phyloP scores from a whole-genome alignment of 2,329 filamentous ascomycete genomes.

The Ceratocystiopsis sp. region DNA sequence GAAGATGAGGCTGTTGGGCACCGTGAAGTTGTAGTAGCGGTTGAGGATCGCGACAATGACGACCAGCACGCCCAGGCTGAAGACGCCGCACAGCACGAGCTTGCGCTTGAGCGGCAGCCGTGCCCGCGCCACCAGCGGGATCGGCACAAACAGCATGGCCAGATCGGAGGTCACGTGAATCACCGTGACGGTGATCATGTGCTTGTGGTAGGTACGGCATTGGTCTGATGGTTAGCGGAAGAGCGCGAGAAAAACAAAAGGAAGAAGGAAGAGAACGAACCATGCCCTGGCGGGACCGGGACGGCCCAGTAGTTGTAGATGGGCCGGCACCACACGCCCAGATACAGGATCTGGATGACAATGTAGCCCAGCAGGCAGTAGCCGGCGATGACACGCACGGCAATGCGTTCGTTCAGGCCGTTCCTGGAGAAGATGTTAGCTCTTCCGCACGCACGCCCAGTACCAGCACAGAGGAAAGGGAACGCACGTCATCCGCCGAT shows the following conservation, averaged over 20 bases:
- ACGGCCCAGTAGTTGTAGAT: constrained; percentile 34
- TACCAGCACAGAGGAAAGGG: not conserved
- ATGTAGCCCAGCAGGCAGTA: constrained; percentile 9
- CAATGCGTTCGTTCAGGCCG: constrained; percentile 4
- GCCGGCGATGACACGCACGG: constrained; percentile 23
- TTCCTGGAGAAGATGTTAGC: constrained; percentile 6
- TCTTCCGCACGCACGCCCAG: not conserved
- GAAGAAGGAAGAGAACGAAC: constrained; percentile 9
- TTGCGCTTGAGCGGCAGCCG: constrained; percentile 24
- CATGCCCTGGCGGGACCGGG: constrained; percentile 18
- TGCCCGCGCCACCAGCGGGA: constrained; percentile 25
- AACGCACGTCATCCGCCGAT: constrained; percentile 32
- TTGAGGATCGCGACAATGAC: constrained; percentile 40
- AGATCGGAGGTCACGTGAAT: constrained; percentile 31
- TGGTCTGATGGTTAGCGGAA: constrained; percentile 15
- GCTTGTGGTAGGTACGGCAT: constrained; percentile 28
- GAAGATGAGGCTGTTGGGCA: constrained; percentile 38
- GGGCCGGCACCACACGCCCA: constrained; percentile 33
- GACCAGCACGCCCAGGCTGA: constrained; percentile 36
- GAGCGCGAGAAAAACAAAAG: not conserved
- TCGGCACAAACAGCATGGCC: constrained; percentile 25
- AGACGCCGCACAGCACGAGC: constrained; percentile 33
- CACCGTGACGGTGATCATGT: constrained; percentile 27
- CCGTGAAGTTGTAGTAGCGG: constrained; percentile 42
- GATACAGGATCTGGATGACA: constrained; percentile 9